A percentile compares a stretch with the other conserved stretches of the same genome.
Conservation (phyloP, 495 filamentous ascomycete genomes). For the Aspergillus nidulans region DNA sequence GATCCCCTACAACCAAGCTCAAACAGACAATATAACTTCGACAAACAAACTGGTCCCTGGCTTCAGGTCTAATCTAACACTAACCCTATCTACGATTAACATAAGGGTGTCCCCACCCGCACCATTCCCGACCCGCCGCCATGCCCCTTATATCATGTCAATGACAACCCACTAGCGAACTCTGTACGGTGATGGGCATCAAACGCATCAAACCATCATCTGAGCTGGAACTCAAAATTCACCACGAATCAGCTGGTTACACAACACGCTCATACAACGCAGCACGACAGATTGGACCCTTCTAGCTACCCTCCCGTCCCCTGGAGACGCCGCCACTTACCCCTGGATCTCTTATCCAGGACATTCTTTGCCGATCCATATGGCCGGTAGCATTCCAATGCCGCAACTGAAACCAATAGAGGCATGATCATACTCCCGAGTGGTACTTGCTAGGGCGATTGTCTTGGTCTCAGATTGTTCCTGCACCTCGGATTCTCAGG, state of each 20-base stretch:
- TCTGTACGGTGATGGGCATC: not conserved
- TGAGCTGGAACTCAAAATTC: not conserved
- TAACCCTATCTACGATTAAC: constrained; percentile 2
- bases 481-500: not conserved
- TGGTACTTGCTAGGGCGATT: not conserved
- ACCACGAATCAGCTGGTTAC: constrained; percentile 6
- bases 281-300: constrained; percentile 14
- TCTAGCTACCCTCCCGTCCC: constrained; percentile 1
- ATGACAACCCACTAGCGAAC: not conserved
- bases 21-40: not conserved
- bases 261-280: constrained; percentile 11
- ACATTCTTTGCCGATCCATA: constrained; percentile 3
- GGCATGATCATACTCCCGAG: not conserved
- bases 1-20: not conserved
- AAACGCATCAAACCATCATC: too few relatives aligned
- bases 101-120: not conserved
- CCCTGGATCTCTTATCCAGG: constrained; percentile 7
- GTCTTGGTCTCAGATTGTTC: not conserved
- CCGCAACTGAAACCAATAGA: not conserved
- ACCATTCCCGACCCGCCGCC: not conserved
- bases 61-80: not conserved
- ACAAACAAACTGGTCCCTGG: not conserved
- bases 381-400: not conserved
- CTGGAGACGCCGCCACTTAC: constrained; percentile 4
- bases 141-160: not conserved